phyloP scores from a whole-genome alignment of 768 basidiomycete genomes.

The Russula sp. region DNA sequence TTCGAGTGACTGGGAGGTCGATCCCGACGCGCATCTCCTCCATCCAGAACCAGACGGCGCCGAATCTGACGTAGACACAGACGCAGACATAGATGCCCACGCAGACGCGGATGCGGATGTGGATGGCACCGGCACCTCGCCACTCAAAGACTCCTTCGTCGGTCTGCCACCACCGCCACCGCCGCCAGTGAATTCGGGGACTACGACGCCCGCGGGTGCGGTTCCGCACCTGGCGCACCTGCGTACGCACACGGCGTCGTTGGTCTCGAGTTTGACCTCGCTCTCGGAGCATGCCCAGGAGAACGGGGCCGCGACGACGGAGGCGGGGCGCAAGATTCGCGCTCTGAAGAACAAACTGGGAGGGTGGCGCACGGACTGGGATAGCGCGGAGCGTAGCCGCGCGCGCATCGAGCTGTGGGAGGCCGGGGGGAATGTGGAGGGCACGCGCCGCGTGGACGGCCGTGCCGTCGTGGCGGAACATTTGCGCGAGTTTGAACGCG shows the following conservation, averaged over 20 bases:
- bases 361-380: constrained; percentile 75
- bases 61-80: constrained; percentile 15
- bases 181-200: constrained; percentile 41
- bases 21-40: constrained; percentile 38
- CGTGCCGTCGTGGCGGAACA: constrained; percentile 72
- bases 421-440: constrained; percentile 42
- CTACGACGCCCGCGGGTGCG: constrained; percentile 49
- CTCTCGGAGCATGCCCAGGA: constrained; percentile 87
- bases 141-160: constrained; percentile 51
- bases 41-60: neutral
- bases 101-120: constrained; percentile 24
- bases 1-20: constrained; percentile 53
- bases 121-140: constrained; percentile 40
- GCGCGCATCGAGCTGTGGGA: constrained; percentile 77
- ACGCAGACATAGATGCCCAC: constrained; percentile 21
- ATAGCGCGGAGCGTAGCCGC: constrained; percentile 76
- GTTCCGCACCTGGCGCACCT: constrained; percentile 64
- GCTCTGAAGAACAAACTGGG: constrained; percentile 78
- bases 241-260: constrained; percentile 64
- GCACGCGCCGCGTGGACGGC: constrained; percentile 52
- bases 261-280: constrained; percentile 65
- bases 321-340: constrained; percentile 80
- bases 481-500: constrained; percentile 64
- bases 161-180: constrained; percentile 32
- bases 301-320: constrained; percentile 76